phyloP scores from a whole-genome alignment of 768 basidiomycete genomes.

The Phlegmacium glaucopus region DNA sequence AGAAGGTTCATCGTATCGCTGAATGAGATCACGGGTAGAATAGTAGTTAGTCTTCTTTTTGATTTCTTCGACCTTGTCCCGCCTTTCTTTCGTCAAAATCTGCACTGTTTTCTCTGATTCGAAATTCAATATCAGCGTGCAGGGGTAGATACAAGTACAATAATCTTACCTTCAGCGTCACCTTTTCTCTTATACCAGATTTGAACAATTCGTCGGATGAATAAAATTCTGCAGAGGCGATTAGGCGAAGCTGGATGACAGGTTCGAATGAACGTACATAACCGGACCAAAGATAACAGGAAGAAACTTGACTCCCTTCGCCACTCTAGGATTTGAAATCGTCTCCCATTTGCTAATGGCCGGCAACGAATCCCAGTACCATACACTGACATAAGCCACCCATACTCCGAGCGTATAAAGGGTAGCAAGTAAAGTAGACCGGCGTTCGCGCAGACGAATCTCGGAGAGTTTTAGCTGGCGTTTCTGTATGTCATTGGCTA shows the following conservation, averaged over 20 bases:
- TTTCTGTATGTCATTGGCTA: constrained; percentile 68
- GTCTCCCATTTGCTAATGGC: constrained; percentile 27
- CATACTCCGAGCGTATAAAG: constrained; percentile 74
- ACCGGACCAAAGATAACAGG: constrained; percentile 77
- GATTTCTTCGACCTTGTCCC: constrained; percentile 87
- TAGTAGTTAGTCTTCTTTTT: constrained; percentile 99
- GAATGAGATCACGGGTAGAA: constrained; percentile 83
- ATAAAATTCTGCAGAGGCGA: constrained; percentile 47
- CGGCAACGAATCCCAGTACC: constrained; percentile 65
- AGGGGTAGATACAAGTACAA: not conserved
- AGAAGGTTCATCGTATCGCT: constrained; percentile 75
- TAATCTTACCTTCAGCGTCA: constrained; percentile 66
- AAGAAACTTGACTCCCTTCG: constrained; percentile 43
- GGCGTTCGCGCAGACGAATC: constrained; percentile 80
- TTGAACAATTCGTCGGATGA: constrained; percentile 77
- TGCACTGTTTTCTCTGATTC: constrained; percentile 75
- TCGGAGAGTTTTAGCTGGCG: constrained; percentile 74
- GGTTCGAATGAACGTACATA: constrained; percentile 48
- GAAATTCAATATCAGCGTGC: not conserved
- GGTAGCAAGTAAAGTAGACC: constrained; percentile 73
- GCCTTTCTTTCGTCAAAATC: constrained; percentile 69
- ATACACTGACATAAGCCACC: constrained; percentile 67
- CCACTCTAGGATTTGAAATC: constrained; percentile 24
- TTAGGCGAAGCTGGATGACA: constrained; percentile 4
- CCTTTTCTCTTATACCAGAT: constrained; percentile 82